phyloP scores from a whole-genome alignment of 768 basidiomycete genomes.

The Gautieria morchelliformis region DNA sequence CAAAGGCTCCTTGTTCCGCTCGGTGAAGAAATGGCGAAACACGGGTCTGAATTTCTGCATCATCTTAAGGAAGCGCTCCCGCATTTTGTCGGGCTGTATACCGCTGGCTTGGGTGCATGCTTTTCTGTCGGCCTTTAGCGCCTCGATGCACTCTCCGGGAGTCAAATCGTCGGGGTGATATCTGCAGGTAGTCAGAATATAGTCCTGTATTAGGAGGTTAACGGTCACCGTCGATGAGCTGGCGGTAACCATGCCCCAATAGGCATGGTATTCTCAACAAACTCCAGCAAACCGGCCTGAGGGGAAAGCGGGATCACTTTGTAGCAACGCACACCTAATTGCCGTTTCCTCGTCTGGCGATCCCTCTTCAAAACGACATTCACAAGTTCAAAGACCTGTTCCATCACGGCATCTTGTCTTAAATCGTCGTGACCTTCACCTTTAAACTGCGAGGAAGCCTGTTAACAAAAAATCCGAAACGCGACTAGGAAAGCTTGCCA shows the following conservation, averaged over 20 bases:
- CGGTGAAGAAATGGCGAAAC: constrained; percentile 91
- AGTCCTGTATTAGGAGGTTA: neutral
- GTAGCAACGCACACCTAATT: constrained; percentile 72
- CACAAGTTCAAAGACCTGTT: constrained; percentile 89
- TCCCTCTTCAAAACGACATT: constrained; percentile 70
- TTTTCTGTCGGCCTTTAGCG: constrained; percentile 12
- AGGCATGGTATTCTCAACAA: constrained; percentile 70
- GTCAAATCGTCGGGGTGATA: constrained; percentile 55
- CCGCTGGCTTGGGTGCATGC: neutral
- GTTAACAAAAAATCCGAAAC: neutral
- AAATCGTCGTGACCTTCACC: constrained; percentile 85
- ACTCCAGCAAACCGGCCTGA: constrained; percentile 82
- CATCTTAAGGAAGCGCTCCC: constrained; percentile 26
- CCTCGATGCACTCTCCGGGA: constrained; percentile 20
- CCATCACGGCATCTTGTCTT: constrained; percentile 98
- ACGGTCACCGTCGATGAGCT: constrained; percentile 41
- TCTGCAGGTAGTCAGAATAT: constrained; percentile 27
- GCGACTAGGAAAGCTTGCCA: constrained; percentile 43
- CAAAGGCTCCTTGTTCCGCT: constrained; percentile 79
- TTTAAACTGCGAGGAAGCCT: constrained; percentile 61
- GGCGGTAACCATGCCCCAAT: constrained; percentile 49
- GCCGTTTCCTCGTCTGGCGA: constrained; percentile 62
- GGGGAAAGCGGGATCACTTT: constrained; percentile 79
- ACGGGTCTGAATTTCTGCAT: constrained; percentile 61
- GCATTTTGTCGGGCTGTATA: constrained; percentile 1